These are phyloP conservation scores for Chlorella sp. DNA, from an alignment of 139 green algal genomes.

Conservation along the genomic window DNA sequence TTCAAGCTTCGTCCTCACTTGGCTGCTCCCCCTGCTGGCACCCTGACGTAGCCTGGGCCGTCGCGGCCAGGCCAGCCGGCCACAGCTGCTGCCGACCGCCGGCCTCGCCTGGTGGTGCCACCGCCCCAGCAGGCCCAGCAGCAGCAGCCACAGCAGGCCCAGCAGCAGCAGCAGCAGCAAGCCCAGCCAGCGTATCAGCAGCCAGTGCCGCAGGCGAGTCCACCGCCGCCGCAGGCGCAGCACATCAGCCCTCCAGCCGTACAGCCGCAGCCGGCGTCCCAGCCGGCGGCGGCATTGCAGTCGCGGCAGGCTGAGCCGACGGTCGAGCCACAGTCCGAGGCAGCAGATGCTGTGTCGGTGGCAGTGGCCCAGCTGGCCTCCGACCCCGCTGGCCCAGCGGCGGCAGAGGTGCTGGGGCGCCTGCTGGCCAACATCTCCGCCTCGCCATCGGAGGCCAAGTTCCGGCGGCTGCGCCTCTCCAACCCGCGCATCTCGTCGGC, in stretches of 20 bases:
- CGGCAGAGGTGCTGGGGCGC: slow-evolving; percentile 10
- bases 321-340: neutral
- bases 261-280: neutral
- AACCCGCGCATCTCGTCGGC: slow-evolving; percentile 56
- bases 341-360: slow-evolving; percentile 3
- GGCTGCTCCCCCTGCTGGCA: too few relatives aligned
- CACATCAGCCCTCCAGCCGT: too few relatives aligned
- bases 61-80: too few relatives aligned
- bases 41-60: too few relatives aligned
- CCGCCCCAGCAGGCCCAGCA: neutral
- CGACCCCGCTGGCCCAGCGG: neutral
- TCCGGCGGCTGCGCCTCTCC: slow-evolving; percentile 44
- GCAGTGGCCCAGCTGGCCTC: slow-evolving; percentile 16
- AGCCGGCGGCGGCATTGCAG: neutral
- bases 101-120: neutral
- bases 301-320: too few relatives aligned
- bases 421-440: slow-evolving; percentile 45
- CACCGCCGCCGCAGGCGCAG: too few relatives aligned
- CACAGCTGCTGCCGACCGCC: too few relatives aligned
- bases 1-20: too few relatives aligned
- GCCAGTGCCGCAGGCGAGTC: neutral
- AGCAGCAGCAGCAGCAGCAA: neutral
- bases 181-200: neutral
- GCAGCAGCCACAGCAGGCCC: neutral
- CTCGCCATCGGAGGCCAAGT: slow-evolving; percentile 27